Base-by-base conservation (phyloP, 78 protist genomes). In the Dictyostelium purpureum region DNA sequence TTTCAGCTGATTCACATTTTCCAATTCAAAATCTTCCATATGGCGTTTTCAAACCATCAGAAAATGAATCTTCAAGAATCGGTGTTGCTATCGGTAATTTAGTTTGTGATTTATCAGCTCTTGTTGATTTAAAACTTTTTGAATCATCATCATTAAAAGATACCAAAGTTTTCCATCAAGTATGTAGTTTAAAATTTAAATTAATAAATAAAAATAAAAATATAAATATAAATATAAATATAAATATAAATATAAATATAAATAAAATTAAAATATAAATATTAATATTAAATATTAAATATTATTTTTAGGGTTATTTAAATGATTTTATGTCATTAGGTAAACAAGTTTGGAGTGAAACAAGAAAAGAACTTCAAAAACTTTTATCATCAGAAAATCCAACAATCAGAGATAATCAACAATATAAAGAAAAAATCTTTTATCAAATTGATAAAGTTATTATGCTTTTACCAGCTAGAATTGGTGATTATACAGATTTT, bases 401-500 rank as follows among this genome's bases (percentile, higher is more conserved):
- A 33, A 57, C 42, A 6, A 70, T 95, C n/a, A 63, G 95, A 47
- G 93, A 90, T 65, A 40, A 93, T 67, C 42, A 35, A 21, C 79
- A 66, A 31, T 63, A 95, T 11, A 92, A 87, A 18, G 88, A 57
- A 12, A 11, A 10, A 35, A 93, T 77, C 1, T 77, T 97, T 57
- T 19, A 31, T 35, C 70, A 76, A 40, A n/a, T 54, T 40, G 54
- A 59, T 21, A 21, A 52, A 14, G 85, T 74, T 2, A 76, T 57
- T 6, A 79, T 81, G 79, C 51, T 67, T 21, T 52, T 74, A 77
- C 91, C 95, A 26, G 93, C 79, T 0, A 54, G 59, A 26, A 94
- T 88, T 40, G 98, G 98, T 28, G 99, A 98, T 89, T 98, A 98
- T 95, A 98, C 99, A 18, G 99, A 98, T 94, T 98, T 97, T 67